Evolutionary conservation across 2,329 filamentous ascomycete genomes (phyloP).

Genomic region (Thermomyces lanuginosus): DNA sequence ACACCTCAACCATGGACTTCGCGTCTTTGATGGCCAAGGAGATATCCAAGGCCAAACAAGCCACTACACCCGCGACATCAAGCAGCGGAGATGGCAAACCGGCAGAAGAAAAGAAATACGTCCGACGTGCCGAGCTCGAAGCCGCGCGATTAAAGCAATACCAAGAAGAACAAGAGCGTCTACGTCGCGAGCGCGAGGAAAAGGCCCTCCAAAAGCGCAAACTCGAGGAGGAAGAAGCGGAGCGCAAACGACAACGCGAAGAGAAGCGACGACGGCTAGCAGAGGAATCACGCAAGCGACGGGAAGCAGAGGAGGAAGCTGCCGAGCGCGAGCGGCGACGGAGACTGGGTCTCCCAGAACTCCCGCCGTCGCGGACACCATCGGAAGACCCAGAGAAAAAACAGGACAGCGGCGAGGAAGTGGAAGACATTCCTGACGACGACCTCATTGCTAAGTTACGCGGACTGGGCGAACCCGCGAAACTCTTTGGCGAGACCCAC

Average conservation of each 20-base stretch:
- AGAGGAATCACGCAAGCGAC: conserved; percentile 54
- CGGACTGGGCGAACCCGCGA: conserved; percentile 53
- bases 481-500: conserved; percentile 70
- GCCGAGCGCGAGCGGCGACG: conserved; percentile 59
- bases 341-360: conserved; percentile 62
- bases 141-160: conserved; percentile 67
- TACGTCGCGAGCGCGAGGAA: conserved; percentile 55
- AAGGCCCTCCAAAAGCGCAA: conserved; percentile 67
- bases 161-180: conserved; percentile 58
- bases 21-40: conserved; percentile 83
- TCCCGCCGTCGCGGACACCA: conserved; percentile 34
- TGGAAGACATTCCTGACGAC: conserved; percentile 53
- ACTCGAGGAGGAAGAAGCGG: conserved; percentile 67
- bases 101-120: conserved; percentile 60
- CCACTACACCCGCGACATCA: conserved; percentile 14
- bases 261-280: conserved; percentile 70
- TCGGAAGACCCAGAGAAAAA: conserved; percentile 15
- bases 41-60: conserved; percentile 62
- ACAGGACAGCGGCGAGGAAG: conserved; percentile 13
- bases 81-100: too few relatives aligned
- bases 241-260: conserved; percentile 52
- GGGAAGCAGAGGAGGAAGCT: conserved; percentile 56
- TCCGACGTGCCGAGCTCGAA: conserved; percentile 74
- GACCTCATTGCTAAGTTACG: conserved; percentile 54
- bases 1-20: conserved; percentile 67